Conservation (phyloP, 495 filamentous ascomycete species). For the Astrothelium macrocarpum region DNA sequence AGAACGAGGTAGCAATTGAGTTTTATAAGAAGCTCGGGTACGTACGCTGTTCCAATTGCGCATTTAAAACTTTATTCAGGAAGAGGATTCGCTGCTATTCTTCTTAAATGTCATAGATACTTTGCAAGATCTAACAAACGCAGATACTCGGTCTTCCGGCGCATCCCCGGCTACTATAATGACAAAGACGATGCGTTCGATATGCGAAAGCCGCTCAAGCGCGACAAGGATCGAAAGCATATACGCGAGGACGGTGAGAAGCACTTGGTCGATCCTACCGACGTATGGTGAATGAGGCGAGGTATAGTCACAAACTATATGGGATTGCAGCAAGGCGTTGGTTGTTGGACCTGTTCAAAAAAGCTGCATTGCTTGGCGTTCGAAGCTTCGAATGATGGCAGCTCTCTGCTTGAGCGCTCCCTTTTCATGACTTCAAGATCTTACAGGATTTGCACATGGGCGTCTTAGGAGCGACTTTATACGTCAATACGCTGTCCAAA, state of each 20-base stretch:
- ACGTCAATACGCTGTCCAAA: no score
- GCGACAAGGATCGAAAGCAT: slow-evolving; percentile 69
- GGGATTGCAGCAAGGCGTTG: neutral
- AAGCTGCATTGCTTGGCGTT: neutral
- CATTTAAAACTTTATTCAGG: neutral
- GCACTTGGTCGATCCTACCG: slow-evolving; percentile 66
- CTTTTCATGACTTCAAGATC: neutral
- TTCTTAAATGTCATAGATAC: neutral
- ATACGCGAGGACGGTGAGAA: slow-evolving; percentile 75
- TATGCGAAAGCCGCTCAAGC: slow-evolving; percentile 85
- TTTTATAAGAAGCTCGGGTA: slow-evolving; percentile 89
- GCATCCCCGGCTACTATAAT: slow-evolving; percentile 84
- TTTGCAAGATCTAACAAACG: neutral
- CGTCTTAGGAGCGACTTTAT: neutral
- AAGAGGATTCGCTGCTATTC: neutral
- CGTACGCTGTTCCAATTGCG: slow-evolving; percentile 21
- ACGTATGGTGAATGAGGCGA: slow-evolving; percentile 63
- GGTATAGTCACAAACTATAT: neutral
- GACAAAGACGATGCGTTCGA: slow-evolving; percentile 91
- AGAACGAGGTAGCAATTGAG: slow-evolving; percentile 73
- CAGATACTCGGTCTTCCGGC: slow-evolving; percentile 69
- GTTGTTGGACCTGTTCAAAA: neutral
- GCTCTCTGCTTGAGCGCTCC: neutral
- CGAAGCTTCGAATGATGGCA: neutral
- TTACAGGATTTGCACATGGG: neutral